Percentiles rank a stretch among this genome's conserved stretches.
phyloP scores from a whole-genome alignment of 1,284 basidiomycete genomes.

The Lentinus polychrous region DNA sequence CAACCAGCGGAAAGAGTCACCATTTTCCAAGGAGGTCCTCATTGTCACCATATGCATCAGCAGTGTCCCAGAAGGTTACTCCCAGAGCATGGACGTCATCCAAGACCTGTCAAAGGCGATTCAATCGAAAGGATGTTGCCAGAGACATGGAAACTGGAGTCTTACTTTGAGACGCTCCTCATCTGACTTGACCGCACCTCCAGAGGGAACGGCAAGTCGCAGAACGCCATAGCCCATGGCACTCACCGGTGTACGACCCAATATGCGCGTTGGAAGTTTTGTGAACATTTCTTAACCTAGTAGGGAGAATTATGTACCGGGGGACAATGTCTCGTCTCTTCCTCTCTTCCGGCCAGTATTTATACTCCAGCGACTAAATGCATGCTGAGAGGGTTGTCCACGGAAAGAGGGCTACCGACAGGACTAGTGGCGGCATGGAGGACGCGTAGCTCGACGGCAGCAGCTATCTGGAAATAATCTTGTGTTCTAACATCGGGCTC shows the following conservation, averaged over 20 bases:
- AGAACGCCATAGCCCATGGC: constrained; percentile 22
- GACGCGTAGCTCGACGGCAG: too few relatives aligned
- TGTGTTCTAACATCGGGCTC: too few relatives aligned
- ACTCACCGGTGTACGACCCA: constrained; percentile 9
- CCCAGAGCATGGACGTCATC: constrained; percentile 23
- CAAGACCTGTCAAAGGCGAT: constrained; percentile 19
- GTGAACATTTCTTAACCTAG: neutral
- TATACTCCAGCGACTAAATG: too few relatives aligned
- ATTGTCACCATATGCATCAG: constrained; percentile 22
- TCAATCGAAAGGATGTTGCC: neutral
- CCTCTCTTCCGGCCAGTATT: too few relatives aligned
- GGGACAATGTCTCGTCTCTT: too few relatives aligned
- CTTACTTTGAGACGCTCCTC: constrained; percentile 22
- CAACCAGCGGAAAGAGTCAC: constrained; percentile 11
- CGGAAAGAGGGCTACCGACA: too few relatives aligned
- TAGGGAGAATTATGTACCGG: too few relatives aligned
- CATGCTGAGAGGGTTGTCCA: too few relatives aligned
- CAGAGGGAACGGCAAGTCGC: constrained; percentile 15
- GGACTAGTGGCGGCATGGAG: too few relatives aligned
- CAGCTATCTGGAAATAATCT: too few relatives aligned
- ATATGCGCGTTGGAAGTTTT: constrained; percentile 4
- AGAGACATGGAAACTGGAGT: neutral
- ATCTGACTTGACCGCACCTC: constrained; percentile 16
- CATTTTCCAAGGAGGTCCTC: constrained; percentile 23
- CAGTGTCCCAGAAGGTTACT: constrained; percentile 25